Conservation (phyloP, 2,329 filamentous ascomycete species). For the Talaromyces sp. region DNA sequence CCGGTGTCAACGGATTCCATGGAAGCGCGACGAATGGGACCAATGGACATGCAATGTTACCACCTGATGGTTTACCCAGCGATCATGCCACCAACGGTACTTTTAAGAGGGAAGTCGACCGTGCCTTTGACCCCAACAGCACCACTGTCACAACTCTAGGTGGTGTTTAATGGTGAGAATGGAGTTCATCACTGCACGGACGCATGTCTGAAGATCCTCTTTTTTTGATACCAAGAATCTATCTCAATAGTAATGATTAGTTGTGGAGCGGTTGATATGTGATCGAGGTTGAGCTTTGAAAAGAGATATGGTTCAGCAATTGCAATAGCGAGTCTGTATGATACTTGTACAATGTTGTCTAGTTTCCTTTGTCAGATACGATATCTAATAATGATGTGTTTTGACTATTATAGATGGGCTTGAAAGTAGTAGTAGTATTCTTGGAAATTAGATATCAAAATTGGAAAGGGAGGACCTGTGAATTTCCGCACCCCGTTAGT, state of each 20-base stretch:
- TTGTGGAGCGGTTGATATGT: background rate
- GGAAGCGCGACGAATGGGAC: conserved; percentile 2
- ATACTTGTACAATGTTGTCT: conserved; percentile 4
- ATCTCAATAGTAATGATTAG: background rate
- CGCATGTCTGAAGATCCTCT: no score
- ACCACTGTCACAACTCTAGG: conserved; percentile 4
- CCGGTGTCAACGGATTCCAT: conserved; percentile 7
- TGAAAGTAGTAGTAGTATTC: no score
- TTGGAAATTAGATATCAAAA: no score
- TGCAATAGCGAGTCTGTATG: background rate
- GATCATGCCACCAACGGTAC: conserved; percentile 17
- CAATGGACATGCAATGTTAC: background rate
- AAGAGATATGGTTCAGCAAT: background rate
- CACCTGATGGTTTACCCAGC: conserved; percentile 19
- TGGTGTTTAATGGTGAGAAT: background rate
- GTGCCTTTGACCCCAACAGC: conserved; percentile 24
- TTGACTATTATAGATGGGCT: no score
- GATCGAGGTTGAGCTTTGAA: background rate
- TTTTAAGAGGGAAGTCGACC: conserved; percentile 25
- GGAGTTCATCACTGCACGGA: background rate
- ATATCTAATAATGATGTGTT: background rate
- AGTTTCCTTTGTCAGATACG: conserved; percentile 4
- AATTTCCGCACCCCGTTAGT: no score
- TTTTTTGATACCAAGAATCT: conserved; percentile 2
- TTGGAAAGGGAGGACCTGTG: no score